Evolutionary conservation across 2,329 filamentous ascomycete genomes (phyloP).

Genomic region (Epicoccum nigrum): DNA sequence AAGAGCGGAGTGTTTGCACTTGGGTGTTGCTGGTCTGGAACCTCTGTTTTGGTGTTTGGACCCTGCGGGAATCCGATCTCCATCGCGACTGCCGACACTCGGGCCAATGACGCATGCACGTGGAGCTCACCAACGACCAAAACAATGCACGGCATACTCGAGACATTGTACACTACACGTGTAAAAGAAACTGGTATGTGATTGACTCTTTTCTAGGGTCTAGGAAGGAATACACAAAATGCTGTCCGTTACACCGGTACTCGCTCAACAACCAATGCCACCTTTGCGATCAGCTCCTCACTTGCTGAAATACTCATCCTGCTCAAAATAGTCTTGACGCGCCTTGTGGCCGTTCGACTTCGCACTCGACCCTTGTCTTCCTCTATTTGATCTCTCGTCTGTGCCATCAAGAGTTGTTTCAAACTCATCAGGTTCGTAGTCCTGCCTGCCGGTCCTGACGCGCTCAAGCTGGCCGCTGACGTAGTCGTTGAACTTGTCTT

Average conservation of each 20-base stretch:
- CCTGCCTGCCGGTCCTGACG: slow-evolving; percentile 66
- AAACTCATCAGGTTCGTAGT: slow-evolving; percentile 66
- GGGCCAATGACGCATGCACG: slow-evolving; percentile 22
- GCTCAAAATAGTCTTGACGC: slow-evolving; percentile 37
- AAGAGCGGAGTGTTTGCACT: slow-evolving; percentile 5
- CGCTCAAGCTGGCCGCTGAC: slow-evolving; percentile 80
- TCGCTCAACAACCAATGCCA: slow-evolving; percentile 7
- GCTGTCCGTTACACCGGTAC: slow-evolving; percentile 15
- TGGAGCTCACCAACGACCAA: slow-evolving; percentile 2
- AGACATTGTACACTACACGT: slow-evolving; percentile 1
- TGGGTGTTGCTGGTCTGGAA: slow-evolving; percentile 8
- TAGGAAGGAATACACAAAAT: slow-evolving; percentile 22
- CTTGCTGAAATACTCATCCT: slow-evolving; percentile 36
- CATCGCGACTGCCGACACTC: slow-evolving; percentile 20
- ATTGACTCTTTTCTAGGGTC: slow-evolving; percentile 30
- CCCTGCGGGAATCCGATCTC: slow-evolving; percentile 14
- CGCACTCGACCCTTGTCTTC: slow-evolving; percentile 17
- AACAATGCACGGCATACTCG: not conserved
- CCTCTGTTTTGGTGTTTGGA: slow-evolving; percentile 20
- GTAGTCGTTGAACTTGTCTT: slow-evolving; percentile 76
- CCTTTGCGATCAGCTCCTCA: slow-evolving; percentile 13
- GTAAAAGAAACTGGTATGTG: slow-evolving; percentile 3
- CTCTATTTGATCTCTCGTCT: slow-evolving; percentile 16
- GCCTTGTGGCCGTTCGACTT: slow-evolving; percentile 34
- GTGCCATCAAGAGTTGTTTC: slow-evolving; percentile 61